Base-by-base conservation (phyloP, 345 rosid species). In the Hibiscus mutabilis region DNA sequence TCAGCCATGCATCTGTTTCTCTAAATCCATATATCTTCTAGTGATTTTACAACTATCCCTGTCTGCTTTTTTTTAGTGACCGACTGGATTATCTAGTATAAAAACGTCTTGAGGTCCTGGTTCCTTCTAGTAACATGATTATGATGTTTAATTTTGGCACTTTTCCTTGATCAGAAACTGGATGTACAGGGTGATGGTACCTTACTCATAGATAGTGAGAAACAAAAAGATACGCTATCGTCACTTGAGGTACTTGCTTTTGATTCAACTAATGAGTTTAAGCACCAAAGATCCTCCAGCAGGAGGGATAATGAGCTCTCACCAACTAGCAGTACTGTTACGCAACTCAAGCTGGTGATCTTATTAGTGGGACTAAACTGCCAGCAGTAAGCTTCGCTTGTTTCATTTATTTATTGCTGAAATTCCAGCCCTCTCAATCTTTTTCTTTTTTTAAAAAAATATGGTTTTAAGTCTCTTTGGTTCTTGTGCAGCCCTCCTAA, bases 221-320 rank as follows among this genome's bases (percentile, higher is more conserved):
- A 76, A 76, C 82, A 77, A 66, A 82, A 83, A 69, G 87, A 82
- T 46, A 79, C 87, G 64, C 72, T 76, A 55, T 82, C 91, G 77
- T 77, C 87, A n/a, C 75, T 82, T 58, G 79, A 83, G 70, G 83
- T 71, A 60, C 69, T 82, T 72, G 65, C 84, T 71, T 76, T 81
- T 25, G 97, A 89, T 76, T 68, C 78, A 65, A 83, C 92, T 80
- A 60, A 47, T 72, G 89, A 86, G 78, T 79, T 77, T 62, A 86
- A 82, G 55, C 96, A 86, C 81, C 82, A 73, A 76, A 83, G 88
- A 79, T 87, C 90, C 72, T 85, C 93, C 67, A 88, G 96, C 91
- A 88, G 82, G 85, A 79, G 86, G 86, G 91, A 88, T 83, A 89
- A 82, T 31, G 96, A 96, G 71, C 78, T 88, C 76, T 89, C 93